Conservation (phyloP, 78 protist genomes). For the Mastigamoeba balamuthi region DNA sequence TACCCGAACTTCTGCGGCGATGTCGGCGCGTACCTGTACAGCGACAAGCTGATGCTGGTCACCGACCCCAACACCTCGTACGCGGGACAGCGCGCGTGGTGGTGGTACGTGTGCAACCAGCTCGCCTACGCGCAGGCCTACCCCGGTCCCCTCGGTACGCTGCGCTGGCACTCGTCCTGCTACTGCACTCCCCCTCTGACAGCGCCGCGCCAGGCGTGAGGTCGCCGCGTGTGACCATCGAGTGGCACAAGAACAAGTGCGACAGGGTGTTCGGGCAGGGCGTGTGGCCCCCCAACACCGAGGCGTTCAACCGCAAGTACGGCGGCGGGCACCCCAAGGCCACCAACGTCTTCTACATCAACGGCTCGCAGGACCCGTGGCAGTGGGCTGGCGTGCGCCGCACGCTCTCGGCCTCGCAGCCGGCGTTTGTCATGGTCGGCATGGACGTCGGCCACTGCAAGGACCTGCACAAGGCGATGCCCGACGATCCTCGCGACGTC, state of each 20-base stretch:
- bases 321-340: conserved; percentile 4
- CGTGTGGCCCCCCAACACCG: neutral
- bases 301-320: conserved; percentile 3
- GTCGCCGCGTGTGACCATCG: neutral
- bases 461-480: too few species aligned
- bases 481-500: too few species aligned
- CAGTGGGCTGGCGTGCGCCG: neutral
- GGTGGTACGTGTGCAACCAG: neutral
- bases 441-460: neutral
- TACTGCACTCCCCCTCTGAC: neutral
- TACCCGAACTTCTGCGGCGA: neutral
- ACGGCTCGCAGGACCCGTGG: conserved; percentile 12
- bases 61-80: neutral
- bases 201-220: neutral
- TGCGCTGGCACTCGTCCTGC: too few species aligned
- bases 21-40: neutral
- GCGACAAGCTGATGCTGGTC: neutral
- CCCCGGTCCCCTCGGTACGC: neutral
- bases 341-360: neutral
- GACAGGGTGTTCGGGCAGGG: neutral
- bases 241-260: neutral
- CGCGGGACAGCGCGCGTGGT: neutral
- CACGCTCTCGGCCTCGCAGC: neutral
- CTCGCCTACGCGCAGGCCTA: neutral
- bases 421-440: neutral